These are phyloP conservation scores for Apiotrichum mycotoxinovorans DNA, from an alignment of 1,284 basidiomycete species.

Conservation along the genomic window DNA sequence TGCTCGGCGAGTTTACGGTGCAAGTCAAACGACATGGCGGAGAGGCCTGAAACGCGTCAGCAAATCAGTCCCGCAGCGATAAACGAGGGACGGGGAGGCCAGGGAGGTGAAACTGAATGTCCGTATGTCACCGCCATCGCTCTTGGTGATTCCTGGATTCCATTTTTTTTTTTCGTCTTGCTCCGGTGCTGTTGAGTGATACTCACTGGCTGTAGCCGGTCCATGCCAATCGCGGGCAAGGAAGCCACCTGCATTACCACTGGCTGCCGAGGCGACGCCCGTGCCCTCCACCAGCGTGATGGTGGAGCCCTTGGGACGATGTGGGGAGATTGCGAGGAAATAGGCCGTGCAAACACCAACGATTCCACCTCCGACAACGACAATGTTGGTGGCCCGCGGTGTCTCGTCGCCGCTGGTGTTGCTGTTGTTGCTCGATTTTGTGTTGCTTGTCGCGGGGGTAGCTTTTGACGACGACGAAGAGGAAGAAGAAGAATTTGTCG, in stretches of 20 bases:
- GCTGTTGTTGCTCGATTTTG: not conserved
- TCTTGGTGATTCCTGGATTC: no score
- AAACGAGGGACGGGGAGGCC: no score
- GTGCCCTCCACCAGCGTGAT: conserved; percentile 72
- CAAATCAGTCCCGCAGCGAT: not conserved
- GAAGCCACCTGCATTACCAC: conserved; percentile 89
- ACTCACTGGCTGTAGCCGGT: conserved; percentile 49
- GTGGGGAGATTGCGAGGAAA: conserved; percentile 35
- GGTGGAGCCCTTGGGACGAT: conserved; percentile 50
- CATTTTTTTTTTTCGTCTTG: not conserved
- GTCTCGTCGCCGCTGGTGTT: not conserved
- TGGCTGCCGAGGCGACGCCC: conserved; percentile 60
- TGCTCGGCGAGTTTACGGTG: conserved; percentile 73
- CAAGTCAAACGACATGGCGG: conserved; percentile 71
- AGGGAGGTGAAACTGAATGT: not conserved
- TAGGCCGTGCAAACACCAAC: conserved; percentile 76
- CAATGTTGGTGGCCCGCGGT: conserved; percentile 28
- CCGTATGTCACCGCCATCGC: not conserved
- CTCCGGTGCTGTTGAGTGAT: not conserved
- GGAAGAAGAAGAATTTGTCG: not conserved
- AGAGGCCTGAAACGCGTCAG: conserved; percentile 53
- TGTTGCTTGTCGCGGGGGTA: not conserved
- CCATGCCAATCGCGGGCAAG: conserved; percentile 74
- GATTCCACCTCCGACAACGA: conserved; percentile 61
- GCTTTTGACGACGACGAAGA: not conserved